Conservation (phyloP, 306 rosid genomes). For the Vigna unguiculata region DNA sequence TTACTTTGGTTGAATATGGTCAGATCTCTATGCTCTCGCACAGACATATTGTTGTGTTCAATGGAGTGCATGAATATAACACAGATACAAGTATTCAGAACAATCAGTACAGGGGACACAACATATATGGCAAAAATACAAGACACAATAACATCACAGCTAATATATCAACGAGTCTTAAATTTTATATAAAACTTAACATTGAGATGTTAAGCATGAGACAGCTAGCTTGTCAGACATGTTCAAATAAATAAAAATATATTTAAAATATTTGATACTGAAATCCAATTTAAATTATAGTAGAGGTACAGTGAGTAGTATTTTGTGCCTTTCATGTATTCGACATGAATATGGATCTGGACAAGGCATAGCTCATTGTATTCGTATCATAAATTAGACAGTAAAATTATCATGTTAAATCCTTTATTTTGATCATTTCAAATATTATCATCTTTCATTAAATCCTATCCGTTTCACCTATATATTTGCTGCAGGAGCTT, state of each 20-base stretch:
- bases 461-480: neutral
- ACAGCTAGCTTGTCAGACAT: neutral
- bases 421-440: slow-evolving; percentile 8
- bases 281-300: slow-evolving; percentile 20
- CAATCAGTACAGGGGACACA: neutral
- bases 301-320: neutral
- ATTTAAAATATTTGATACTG: neutral
- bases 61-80: neutral
- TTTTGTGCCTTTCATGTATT: slow-evolving; percentile 5
- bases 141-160: neutral
- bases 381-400: neutral
- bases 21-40: neutral
- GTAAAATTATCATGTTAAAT: slow-evolving; percentile 21
- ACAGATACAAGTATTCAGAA: neutral
- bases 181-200: neutral
- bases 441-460: slow-evolving; percentile 12
- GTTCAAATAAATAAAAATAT: neutral
- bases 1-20: slow-evolving; percentile 3
- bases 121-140: neutral
- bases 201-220: neutral
- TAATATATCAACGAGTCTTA: slow-evolving; percentile 1
- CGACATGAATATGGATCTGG: neutral
- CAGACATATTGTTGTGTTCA: neutral
- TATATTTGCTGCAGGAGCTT: slow-evolving; percentile 69
- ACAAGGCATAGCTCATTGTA: neutral